Evolutionary conservation across 257 asterid species (phyloP).

Genomic region (Datura wrightii): DNA sequence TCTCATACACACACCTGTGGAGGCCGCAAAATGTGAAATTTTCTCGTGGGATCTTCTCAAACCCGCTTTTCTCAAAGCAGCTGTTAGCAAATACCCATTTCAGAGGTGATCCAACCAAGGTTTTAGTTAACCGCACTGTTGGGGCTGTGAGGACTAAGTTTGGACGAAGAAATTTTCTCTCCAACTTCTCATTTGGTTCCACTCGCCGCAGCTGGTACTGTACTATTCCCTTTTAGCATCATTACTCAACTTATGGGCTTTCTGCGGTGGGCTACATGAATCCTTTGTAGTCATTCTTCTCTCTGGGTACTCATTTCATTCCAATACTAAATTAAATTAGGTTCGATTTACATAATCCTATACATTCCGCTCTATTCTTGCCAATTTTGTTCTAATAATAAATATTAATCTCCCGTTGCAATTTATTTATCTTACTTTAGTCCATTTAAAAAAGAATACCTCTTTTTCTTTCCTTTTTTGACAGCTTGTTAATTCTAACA

Average conservation of each 20-base stretch:
- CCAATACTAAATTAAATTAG: not conserved
- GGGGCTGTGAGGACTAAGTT: slow-evolving; percentile 10
- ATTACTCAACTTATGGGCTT: not conserved
- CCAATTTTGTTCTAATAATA: not conserved
- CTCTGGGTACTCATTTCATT: slow-evolving; percentile 16
- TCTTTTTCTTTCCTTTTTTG: too few relatives aligned
- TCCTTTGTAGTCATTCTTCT: not conserved
- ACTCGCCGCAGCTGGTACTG: slow-evolving; percentile 21
- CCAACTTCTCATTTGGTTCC: slow-evolving; percentile 31
- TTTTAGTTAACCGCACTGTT: not conserved
- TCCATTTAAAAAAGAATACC: too few relatives aligned
- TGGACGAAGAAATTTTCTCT: slow-evolving; percentile 26
- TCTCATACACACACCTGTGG: not conserved
- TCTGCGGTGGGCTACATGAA: not conserved
- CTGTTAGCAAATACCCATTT: slow-evolving; percentile 20
- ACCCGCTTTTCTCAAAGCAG: slow-evolving; percentile 13
- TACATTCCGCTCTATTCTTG: not conserved
- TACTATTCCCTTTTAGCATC: not conserved
- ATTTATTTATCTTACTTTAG: not conserved
- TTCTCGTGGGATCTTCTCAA: slow-evolving; percentile 12
- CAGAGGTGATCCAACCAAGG: not conserved
- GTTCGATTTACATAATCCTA: not conserved
- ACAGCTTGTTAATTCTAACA: not conserved
- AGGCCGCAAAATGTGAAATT: slow-evolving; percentile 4
- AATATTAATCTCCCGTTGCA: not conserved